A percentile compares a stretch with the other conserved stretches of the same genome.
Evolutionary conservation across 441 rosid species (phyloP).

Genomic region (Arabidopsis hybrid): DNA sequence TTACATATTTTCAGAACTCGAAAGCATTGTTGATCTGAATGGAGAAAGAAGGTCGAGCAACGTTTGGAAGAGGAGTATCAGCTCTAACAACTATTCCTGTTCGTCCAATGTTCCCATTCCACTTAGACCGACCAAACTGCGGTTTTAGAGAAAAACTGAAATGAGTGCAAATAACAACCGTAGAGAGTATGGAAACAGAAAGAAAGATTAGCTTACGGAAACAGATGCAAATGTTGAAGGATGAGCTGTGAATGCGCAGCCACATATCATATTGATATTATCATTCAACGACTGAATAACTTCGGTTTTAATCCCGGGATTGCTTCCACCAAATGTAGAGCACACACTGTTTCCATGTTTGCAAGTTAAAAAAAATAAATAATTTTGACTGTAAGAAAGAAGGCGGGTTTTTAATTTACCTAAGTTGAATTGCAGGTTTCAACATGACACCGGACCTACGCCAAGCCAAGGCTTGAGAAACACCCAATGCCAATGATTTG

Average conservation of each 20-base stretch:
- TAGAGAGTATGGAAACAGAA: not conserved
- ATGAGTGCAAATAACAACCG: not conserved
- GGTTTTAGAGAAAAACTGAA: conserved; percentile 3
- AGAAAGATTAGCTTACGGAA: conserved; percentile 61
- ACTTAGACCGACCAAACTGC: conserved; percentile 91
- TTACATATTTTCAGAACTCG: conserved; percentile 64
- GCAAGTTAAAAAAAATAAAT: not conserved
- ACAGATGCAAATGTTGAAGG: conserved; percentile 87
- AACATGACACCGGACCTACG: conserved; percentile 85
- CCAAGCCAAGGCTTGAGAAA: conserved; percentile 90
- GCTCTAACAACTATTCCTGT: conserved; percentile 78
- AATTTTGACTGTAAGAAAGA: not conserved
- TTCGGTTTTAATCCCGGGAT: conserved; percentile 81
- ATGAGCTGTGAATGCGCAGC: conserved; percentile 63
- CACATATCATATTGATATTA: conserved; percentile 77
- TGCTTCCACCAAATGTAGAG: conserved; percentile 92
- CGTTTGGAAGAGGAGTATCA: conserved; percentile 71
- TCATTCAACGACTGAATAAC: conserved; percentile 84
- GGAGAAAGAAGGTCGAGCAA: conserved; percentile 75
- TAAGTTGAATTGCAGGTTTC: conserved; percentile 80
- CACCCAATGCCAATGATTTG: conserved; percentile 71
- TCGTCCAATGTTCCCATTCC: conserved; percentile 92
- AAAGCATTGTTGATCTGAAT: conserved; percentile 83
- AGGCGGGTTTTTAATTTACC: conserved; percentile 48
- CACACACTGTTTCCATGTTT: conserved; percentile 48